Conservation (phyloP, 1,284 basidiomycete species). For the Malassezia caprae region DNA sequence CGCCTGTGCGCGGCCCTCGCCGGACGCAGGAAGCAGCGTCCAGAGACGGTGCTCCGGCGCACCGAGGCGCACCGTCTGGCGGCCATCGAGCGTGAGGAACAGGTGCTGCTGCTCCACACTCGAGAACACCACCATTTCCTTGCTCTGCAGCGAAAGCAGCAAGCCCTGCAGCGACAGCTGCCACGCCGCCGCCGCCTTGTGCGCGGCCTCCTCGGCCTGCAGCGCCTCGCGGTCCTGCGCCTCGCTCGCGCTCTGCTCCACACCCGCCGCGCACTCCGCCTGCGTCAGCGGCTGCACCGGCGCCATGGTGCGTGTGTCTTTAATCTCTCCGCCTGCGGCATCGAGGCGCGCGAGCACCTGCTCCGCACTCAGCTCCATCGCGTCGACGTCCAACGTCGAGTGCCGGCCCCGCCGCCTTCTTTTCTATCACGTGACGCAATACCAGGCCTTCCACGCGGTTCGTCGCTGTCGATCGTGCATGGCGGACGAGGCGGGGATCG, state of each 20-base stretch:
- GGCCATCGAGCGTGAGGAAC: conserved; percentile 21
- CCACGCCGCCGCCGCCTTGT: conserved; percentile 40
- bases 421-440: conserved; percentile 19
- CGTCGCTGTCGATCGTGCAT: background rate
- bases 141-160: conserved; percentile 37
- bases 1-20: conserved; percentile 29
- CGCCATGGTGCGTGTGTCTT: conserved; percentile 30
- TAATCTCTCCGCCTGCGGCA: conserved; percentile 25
- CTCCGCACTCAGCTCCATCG: conserved; percentile 24
- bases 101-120: conserved; percentile 21
- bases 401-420: conserved; percentile 14
- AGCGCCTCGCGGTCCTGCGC: conserved; percentile 25
- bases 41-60: conserved; percentile 42
- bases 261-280: conserved; percentile 14
- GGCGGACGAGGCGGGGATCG: conserved; percentile 10
- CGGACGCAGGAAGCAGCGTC: conserved; percentile 31
- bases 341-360: conserved; percentile 30
- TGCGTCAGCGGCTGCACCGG: conserved; percentile 12
- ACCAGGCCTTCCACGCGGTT: background rate
- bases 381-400: background rate
- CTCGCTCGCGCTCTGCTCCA: conserved; percentile 16
- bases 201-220: conserved; percentile 28
- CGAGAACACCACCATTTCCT: conserved; percentile 30
- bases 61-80: conserved; percentile 21
- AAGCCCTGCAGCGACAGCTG: conserved; percentile 40